Percentiles rank a stretch among this genome's conserved stretches.
These are phyloP conservation scores for Auxenochlorella pyrenoidosa DNA, from an alignment of 139 green algal genomes.

Conservation along the genomic window DNA sequence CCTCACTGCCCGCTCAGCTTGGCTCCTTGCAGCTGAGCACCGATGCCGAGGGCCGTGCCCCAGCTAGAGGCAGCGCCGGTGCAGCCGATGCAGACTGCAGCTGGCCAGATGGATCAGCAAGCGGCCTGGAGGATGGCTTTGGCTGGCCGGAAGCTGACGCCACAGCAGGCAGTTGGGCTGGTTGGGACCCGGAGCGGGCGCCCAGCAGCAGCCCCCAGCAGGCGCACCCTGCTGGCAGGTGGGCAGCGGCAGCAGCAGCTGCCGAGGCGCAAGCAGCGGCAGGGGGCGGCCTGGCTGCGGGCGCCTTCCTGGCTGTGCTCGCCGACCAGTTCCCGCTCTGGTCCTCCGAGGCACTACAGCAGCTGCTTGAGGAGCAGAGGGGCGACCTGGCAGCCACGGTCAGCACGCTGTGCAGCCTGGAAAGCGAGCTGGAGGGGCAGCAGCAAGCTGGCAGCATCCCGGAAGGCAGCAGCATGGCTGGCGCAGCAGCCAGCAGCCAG, in stretches of 20 bases:
- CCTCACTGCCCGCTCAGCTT: not conserved
- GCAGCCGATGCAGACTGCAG: not conserved
- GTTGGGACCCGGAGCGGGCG: not conserved
- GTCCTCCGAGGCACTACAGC: conserved; percentile 25
- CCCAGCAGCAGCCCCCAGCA: no score
- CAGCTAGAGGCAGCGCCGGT: no score
- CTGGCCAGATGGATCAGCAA: not conserved
- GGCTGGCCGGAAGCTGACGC: not conserved
- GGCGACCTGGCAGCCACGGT: conserved; percentile 45
- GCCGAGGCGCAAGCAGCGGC: not conserved
- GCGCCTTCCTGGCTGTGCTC: conserved; percentile 49
- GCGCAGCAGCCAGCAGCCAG: not conserved
- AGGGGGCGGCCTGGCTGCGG: not conserved
- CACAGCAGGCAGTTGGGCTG: not conserved
- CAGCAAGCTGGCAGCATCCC: conserved; percentile 7
- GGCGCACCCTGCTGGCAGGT: not conserved
- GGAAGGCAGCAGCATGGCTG: not conserved
- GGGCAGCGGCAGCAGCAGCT: not conserved
- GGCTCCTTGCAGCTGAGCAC: not conserved
- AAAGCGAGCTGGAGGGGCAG: conserved; percentile 52
- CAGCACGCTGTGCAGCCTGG: conserved; percentile 49
- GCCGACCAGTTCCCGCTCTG: conserved; percentile 56
- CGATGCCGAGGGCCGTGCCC: not conserved
- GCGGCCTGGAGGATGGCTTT: not conserved
- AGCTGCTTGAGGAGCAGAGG: conserved; percentile 45